Percentiles rank a stretch among this genome's conserved stretches.
Conservation (phyloP, 805 yeast genomes). For the Candida ovalis region DNA sequence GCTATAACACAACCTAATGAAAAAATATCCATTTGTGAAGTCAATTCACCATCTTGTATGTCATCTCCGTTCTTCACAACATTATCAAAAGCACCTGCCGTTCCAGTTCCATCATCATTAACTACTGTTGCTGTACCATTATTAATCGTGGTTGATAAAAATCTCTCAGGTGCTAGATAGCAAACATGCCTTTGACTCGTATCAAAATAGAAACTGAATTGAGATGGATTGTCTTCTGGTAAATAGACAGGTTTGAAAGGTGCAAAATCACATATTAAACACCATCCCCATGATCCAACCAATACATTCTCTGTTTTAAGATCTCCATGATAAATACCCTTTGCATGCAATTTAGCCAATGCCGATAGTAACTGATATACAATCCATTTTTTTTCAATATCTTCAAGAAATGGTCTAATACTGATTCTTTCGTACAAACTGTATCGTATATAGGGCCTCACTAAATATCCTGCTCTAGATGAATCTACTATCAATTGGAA, state of each 20-base stretch:
- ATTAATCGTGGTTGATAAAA: conserved; percentile 37
- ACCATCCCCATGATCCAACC: conserved; percentile 88
- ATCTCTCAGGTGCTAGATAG: conserved; percentile 93
- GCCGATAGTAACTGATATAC: conserved; percentile 74
- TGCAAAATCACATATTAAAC: conserved; percentile 77
- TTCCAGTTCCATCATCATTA: not conserved
- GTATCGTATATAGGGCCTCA: conserved; percentile 74
- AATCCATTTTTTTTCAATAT: conserved; percentile 79
- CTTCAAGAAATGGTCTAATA: conserved; percentile 80
- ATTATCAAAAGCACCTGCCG: conserved; percentile 8
- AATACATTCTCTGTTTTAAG: conserved; percentile 85
- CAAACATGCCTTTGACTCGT: conserved; percentile 83
- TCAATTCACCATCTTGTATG: conserved; percentile 31
- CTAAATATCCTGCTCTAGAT: conserved; percentile 85
- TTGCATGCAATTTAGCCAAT: conserved; percentile 58
- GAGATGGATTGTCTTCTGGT: conserved; percentile 92
- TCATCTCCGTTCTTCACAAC: conserved; percentile 3
- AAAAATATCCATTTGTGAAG: conserved; percentile 75
- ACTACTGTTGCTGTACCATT: conserved; percentile 11
- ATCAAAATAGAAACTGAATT: conserved; percentile 88
- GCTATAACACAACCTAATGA: conserved; percentile 86
- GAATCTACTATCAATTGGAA: conserved; percentile 77
- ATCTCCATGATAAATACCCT: conserved; percentile 78
- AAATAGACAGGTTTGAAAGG: conserved; percentile 76
- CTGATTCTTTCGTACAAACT: conserved; percentile 86